These are phyloP conservation scores for Myriosclerotinia scirpicola DNA, from an alignment of 2,329 filamentous ascomycete species.

Conservation along the genomic window DNA sequence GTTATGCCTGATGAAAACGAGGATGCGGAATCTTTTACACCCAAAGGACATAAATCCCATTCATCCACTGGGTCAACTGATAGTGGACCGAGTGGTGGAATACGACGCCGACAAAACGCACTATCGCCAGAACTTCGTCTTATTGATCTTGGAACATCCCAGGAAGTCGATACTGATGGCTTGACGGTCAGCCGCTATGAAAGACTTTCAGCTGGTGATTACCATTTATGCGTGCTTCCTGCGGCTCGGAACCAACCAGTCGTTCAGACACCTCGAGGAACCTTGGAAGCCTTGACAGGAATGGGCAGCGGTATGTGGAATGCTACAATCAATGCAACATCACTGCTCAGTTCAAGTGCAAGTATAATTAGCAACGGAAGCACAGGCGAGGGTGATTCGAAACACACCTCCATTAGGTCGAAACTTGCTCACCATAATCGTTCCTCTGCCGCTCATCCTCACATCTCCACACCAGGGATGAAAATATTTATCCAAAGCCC, in stretches of 20 bases:
- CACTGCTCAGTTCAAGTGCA: slow-evolving; percentile 82
- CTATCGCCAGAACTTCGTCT: slow-evolving; percentile 85
- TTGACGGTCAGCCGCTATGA: slow-evolving; percentile 85
- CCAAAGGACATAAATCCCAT: slow-evolving; percentile 42
- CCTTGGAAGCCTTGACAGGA: slow-evolving; percentile 73
- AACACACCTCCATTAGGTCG: slow-evolving; percentile 41
- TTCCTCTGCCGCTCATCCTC: slow-evolving; percentile 37
- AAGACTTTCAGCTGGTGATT: slow-evolving; percentile 81
- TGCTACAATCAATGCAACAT: slow-evolving; percentile 80
- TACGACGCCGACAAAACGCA: slow-evolving; percentile 72
- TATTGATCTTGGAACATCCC: slow-evolving; percentile 80
- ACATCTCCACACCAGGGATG: slow-evolving; percentile 51
- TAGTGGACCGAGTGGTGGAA: slow-evolving; percentile 63
- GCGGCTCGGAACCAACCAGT: slow-evolving; percentile 67
- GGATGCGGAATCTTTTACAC: slow-evolving; percentile 40
- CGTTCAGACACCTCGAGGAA: slow-evolving; percentile 62
- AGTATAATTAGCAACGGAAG: slow-evolving; percentile 67
- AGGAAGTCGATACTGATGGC: slow-evolving; percentile 83
- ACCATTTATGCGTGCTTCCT: slow-evolving; percentile 82
- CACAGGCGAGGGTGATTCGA: slow-evolving; percentile 58
- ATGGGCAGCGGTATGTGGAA: slow-evolving; percentile 82
- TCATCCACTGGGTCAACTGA: slow-evolving; percentile 50
- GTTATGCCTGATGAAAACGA: slow-evolving; percentile 65
- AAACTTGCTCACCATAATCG: slow-evolving; percentile 47
- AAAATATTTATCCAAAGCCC: slow-evolving; percentile 96